Evolutionary conservation across 2,329 filamentous ascomycete genomes (phyloP).

Genomic region (Dothidotthia symphoricarpi): DNA sequence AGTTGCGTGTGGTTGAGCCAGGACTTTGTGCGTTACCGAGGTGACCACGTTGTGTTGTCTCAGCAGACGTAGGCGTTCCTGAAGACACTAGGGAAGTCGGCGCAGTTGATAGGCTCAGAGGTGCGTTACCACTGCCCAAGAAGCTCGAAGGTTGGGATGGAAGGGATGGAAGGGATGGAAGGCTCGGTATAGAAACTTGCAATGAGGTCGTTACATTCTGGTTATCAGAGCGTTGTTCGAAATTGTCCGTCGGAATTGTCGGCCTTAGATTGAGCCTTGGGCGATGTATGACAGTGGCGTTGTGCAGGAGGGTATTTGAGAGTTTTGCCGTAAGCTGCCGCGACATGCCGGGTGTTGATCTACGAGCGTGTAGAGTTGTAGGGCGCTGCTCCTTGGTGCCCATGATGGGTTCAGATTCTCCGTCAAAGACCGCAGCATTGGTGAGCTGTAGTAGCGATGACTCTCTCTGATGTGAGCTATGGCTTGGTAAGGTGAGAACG

Average conservation of each 20-base stretch:
- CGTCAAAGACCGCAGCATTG: constrained; percentile 32
- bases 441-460: constrained; percentile 27
- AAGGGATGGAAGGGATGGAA: constrained; percentile 10
- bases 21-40: no score
- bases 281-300: constrained; percentile 35
- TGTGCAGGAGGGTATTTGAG: constrained; percentile 27
- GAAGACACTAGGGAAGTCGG: constrained; percentile 39
- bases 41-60: constrained; percentile 21
- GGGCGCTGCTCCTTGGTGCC: constrained; percentile 10
- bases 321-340: constrained; percentile 27
- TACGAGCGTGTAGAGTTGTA: constrained; percentile 21
- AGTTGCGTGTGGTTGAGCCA: constrained; percentile 8
- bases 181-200: constrained; percentile 8
- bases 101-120: constrained; percentile 34
- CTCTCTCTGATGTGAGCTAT: constrained; percentile 11
- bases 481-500: constrained; percentile 8
- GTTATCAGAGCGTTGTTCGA: constrained; percentile 6
- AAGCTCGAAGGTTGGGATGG: constrained; percentile 30
- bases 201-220: constrained; percentile 4
- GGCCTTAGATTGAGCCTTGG: constrained; percentile 31
- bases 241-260: constrained; percentile 17
- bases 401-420: constrained; percentile 35
- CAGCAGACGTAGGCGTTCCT: constrained; percentile 28
- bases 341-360: constrained; percentile 32
- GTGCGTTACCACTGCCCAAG: constrained; percentile 28